Percentiles rank a stretch among this genome's conserved stretches.
These are phyloP conservation scores for Pythium chondricola DNA, from an alignment of 352 stramenopile genomes.

Conservation along the genomic window DNA sequence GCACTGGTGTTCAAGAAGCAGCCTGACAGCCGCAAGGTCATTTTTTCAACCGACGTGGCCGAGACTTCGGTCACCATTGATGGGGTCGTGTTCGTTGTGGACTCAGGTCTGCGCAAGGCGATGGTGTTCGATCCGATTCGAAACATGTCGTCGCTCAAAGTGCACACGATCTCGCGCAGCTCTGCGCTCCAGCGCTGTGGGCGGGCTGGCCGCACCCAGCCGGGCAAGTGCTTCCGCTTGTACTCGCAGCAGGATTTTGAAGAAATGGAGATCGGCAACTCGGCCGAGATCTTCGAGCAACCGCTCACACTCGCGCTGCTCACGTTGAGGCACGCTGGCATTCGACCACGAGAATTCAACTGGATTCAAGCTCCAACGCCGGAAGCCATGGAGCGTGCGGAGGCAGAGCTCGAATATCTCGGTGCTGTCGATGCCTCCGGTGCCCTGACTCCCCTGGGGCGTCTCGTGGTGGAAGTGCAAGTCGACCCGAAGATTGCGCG, in stretches of 20 bases:
- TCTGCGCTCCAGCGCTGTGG: constrained; percentile 27
- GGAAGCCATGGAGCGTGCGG: constrained; percentile 10
- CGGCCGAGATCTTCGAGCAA: constrained; percentile 19
- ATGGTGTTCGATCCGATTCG: constrained; percentile 51
- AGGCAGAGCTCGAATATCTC: constrained; percentile 17
- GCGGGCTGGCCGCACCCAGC: constrained; percentile 76
- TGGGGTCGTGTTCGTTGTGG: constrained; percentile 54
- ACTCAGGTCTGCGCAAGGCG: constrained; percentile 19
- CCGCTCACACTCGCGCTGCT: constrained; percentile 20
- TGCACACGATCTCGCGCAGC: constrained; percentile 31
- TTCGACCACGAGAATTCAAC: constrained; percentile 12
- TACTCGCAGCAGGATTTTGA: constrained; percentile 22
- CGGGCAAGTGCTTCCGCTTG: constrained; percentile 89
- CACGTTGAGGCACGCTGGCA: constrained; percentile 15
- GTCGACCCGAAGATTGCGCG: constrained; percentile 18
- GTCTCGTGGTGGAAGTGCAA: constrained; percentile 15
- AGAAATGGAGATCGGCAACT: constrained; percentile 22
- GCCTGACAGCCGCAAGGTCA: constrained; percentile 47
- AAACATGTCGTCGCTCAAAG: constrained; percentile 49
- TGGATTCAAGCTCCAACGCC: constrained; percentile 18
- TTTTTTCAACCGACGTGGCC: constrained; percentile 72
- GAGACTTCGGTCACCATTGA: constrained; percentile 92
- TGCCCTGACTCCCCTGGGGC: constrained; percentile 13
- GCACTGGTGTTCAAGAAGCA: constrained; percentile 20
- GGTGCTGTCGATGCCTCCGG: constrained; percentile 6